These are phyloP conservation scores for Aureobasidium pullulans DNA, from an alignment of 2,329 filamentous ascomycete species.

Conservation along the genomic window DNA sequence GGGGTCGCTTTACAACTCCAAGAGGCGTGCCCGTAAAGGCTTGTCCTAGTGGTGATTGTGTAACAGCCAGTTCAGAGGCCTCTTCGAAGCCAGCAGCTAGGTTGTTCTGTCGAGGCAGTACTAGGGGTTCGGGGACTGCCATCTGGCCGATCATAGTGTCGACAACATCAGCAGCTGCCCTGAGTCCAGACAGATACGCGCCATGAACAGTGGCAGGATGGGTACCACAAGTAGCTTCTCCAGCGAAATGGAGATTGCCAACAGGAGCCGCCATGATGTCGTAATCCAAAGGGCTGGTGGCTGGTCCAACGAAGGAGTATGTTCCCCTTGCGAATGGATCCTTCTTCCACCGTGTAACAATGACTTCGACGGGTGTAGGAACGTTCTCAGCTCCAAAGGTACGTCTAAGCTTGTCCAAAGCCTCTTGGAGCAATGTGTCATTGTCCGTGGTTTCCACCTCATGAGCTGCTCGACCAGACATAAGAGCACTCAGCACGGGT, in stretches of 20 bases:
- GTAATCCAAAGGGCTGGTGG: conserved; percentile 80
- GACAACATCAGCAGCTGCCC: conserved; percentile 80
- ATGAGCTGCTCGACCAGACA: conserved; percentile 91
- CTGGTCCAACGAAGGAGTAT: conserved; percentile 86
- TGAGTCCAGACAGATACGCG: conserved; percentile 86
- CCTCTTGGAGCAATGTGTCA: conserved; percentile 69
- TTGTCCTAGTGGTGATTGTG: neutral
- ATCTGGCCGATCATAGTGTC: conserved; percentile 77
- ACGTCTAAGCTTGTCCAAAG: conserved; percentile 66
- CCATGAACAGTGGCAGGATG: conserved; percentile 97
- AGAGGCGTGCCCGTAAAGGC: neutral
- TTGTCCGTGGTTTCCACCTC: conserved; percentile 75
- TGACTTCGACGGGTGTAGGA: conserved; percentile 71
- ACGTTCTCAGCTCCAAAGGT: conserved; percentile 61
- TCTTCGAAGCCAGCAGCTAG: conserved; percentile 34
- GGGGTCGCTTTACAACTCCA: neutral
- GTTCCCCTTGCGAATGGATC: conserved; percentile 89
- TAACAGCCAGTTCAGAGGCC: neutral
- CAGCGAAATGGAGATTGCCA: conserved; percentile 88
- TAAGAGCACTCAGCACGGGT: conserved; percentile 77
- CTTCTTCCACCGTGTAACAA: conserved; percentile 86
- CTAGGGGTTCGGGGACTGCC: conserved; percentile 64
- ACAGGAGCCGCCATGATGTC: conserved; percentile 79
- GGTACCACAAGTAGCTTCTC: conserved; percentile 91
- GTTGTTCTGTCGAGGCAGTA: conserved; percentile 51